Percentiles rank a stretch among this genome's conserved stretches.
Conservation (phyloP, 176 grass and related monocot species). For the Stipa capillata region DNA sequence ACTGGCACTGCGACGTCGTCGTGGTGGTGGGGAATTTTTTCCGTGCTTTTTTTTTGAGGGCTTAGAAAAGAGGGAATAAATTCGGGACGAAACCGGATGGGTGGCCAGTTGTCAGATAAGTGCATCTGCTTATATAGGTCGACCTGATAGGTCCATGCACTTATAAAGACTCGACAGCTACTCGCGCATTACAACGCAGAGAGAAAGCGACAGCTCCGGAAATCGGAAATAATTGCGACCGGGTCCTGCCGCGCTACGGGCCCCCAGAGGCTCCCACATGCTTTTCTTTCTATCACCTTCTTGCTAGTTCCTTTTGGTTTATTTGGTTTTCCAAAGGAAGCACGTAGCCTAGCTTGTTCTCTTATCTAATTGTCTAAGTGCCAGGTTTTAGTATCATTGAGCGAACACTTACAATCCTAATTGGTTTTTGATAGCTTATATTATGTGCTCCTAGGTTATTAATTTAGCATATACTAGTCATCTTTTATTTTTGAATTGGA, state of each 20-base stretch:
- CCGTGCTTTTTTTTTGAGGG: neutral
- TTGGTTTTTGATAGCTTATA: no score
- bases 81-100: neutral
- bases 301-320: neutral
- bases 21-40: neutral
- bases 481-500: no score
- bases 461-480: no score
- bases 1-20: constrained; percentile 26
- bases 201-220: constrained; percentile 41
- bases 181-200: constrained; percentile 30
- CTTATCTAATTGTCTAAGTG: no score
- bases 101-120: constrained; percentile 17
- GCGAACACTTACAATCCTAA: no score
- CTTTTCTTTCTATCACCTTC: no score
- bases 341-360: neutral
- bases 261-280: neutral
- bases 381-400: no score
- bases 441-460: no score
- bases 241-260: neutral
- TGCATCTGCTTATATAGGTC: fast-evolving
- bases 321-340: neutral
- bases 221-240: constrained; percentile 24
- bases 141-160: fast-evolving
- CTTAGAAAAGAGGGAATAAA: constrained; percentile 18
- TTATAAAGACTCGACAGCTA: constrained; percentile 41